These are phyloP conservation scores for Stephania yunnanensis DNA, from an alignment of 164 flowering plant genomes.

Conservation along the genomic window DNA sequence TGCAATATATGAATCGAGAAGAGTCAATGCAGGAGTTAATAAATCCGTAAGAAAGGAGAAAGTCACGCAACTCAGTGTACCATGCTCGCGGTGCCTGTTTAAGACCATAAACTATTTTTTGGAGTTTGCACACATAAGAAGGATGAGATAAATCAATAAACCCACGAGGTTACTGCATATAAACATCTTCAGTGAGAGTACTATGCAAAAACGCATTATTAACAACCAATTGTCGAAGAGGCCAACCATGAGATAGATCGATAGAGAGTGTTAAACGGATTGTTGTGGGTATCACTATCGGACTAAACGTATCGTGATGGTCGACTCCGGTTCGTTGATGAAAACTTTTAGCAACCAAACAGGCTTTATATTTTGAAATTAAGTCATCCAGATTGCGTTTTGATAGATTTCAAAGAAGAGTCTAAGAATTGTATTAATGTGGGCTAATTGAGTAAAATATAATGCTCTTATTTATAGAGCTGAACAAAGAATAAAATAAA, in stretches of 20 bases:
- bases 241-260: neutral
- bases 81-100: neutral
- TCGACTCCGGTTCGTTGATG: no score
- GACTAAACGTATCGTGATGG: no score
- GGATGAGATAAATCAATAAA: slow-evolving; percentile 1
- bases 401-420: no score
- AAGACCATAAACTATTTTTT: neutral
- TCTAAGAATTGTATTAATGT: no score
- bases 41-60: neutral
- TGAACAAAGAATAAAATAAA: no score
- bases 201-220: neutral
- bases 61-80: neutral
- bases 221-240: neutral
- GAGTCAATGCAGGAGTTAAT: neutral
- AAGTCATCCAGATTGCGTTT: no score
- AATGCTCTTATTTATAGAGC: no score
- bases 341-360: no score
- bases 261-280: neutral
- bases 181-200: neutral
- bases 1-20: neutral
- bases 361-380: no score
- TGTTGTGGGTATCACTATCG: no score
- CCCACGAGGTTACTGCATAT: slow-evolving; percentile 1
- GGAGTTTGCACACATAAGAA: neutral
- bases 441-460: no score